These are phyloP conservation scores for Mycena crocata DNA, from an alignment of 768 basidiomycete genomes.

Conservation along the genomic window DNA sequence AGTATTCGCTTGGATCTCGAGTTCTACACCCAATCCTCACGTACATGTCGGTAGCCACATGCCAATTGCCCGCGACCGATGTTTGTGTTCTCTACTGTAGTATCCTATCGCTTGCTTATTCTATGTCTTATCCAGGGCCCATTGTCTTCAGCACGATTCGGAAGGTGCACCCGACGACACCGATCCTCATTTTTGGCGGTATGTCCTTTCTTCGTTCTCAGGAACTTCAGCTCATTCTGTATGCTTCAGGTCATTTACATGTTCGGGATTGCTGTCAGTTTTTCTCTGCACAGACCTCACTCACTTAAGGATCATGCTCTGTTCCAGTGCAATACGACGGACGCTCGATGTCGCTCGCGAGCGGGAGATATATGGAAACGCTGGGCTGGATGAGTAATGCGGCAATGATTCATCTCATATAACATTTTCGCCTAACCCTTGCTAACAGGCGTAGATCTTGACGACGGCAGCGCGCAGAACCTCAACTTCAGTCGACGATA, in stretches of 20 bases:
- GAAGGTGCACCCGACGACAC: conserved; percentile 74
- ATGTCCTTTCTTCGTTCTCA: background rate
- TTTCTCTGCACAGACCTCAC: too few relatives aligned
- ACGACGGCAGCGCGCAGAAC: conserved; percentile 49
- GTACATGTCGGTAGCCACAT: conserved; percentile 63
- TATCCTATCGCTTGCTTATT: background rate
- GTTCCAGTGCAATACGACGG: conserved; percentile 71
- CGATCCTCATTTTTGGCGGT: conserved; percentile 83
- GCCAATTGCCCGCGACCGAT: conserved; percentile 77
- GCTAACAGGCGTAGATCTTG: conserved; percentile 24
- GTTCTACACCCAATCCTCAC: background rate
- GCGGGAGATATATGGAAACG: conserved; percentile 95
- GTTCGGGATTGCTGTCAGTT: conserved; percentile 81
- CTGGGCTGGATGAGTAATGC: conserved; percentile 78
- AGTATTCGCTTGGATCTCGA: background rate
- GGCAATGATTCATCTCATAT: background rate
- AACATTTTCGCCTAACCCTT: background rate
- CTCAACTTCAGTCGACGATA: conserved; percentile 78
- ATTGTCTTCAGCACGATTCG: conserved; percentile 80
- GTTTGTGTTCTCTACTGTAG: conserved; percentile 48
- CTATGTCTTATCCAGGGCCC: conserved; percentile 62
- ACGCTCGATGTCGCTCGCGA: conserved; percentile 82
- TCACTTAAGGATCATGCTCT: background rate
- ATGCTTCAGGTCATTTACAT: conserved; percentile 74
- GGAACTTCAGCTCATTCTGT: background rate